Percentiles rank a stretch among this genome's conserved stretches.
Conservation (phyloP, 2,329 filamentous ascomycete genomes). For the Cercospora canescens region DNA sequence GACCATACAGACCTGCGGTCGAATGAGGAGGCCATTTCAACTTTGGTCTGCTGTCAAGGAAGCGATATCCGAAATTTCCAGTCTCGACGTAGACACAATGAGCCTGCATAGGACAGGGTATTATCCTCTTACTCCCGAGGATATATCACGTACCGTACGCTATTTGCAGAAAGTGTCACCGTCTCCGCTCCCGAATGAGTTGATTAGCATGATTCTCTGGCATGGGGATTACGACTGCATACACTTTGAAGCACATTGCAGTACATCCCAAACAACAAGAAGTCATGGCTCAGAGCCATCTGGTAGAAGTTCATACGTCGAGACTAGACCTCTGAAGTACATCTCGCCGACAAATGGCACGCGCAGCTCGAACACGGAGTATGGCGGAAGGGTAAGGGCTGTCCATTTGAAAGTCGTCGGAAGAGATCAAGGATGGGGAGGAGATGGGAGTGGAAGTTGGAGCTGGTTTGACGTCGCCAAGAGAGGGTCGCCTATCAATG, state of each 20-base stretch:
- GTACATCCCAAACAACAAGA: not conserved
- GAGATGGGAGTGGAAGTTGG: slow-evolving; percentile 14
- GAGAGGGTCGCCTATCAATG: not conserved
- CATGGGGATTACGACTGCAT: slow-evolving; percentile 23
- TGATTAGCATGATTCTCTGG: slow-evolving; percentile 19
- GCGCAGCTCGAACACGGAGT: not conserved
- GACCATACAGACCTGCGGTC: not conserved
- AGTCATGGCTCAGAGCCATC: slow-evolving; percentile 7
- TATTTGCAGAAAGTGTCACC: slow-evolving; percentile 11
- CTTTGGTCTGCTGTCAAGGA: not conserved
- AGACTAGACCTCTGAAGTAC: slow-evolving; percentile 14
- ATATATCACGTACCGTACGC: slow-evolving; percentile 9
- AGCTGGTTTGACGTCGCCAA: slow-evolving; percentile 20
- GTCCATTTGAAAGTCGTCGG: slow-evolving; percentile 11
- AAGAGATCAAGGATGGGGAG: slow-evolving; percentile 21
- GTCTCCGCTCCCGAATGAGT: slow-evolving; percentile 15
- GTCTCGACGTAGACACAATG: not conserved
- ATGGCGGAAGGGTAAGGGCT: slow-evolving; percentile 11
- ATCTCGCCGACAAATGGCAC: not conserved
- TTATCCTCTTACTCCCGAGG: slow-evolving; percentile 11
- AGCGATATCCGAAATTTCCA: not conserved
- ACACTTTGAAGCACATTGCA: slow-evolving; percentile 11
- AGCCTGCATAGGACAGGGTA: not conserved
- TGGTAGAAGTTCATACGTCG: slow-evolving; percentile 9
- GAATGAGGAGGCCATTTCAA: not conserved